These are phyloP conservation scores for Hypoxylon sp. DNA, from an alignment of 2,329 filamentous ascomycete species.

Conservation along the genomic window DNA sequence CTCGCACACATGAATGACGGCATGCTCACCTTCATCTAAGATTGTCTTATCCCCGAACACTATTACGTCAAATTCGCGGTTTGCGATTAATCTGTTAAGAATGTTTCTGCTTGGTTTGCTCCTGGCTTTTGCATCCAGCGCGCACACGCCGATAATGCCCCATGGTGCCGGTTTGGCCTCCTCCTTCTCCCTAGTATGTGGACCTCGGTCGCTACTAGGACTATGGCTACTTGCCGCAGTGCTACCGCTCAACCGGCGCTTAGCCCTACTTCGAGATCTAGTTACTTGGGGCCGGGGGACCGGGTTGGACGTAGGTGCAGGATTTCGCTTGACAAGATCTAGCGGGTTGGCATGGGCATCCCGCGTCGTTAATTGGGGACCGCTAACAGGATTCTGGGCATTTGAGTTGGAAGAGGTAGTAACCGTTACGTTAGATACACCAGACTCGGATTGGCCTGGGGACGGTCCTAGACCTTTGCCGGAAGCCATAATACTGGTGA, in stretches of 20 bases:
- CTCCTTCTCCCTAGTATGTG: slow-evolving; percentile 70
- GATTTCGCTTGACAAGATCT: slow-evolving; percentile 63
- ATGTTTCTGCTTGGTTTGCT: slow-evolving; percentile 98
- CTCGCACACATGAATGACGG: background rate
- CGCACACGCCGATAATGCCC: slow-evolving; percentile 90
- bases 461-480: slow-evolving; percentile 58
- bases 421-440: slow-evolving; percentile 67
- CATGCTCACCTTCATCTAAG: slow-evolving; percentile 81
- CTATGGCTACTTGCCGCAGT: slow-evolving; percentile 87
- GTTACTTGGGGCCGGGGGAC: slow-evolving; percentile 61
- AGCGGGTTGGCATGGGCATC: slow-evolving; percentile 60
- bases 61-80: slow-evolving; percentile 94
- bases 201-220: slow-evolving; percentile 77
- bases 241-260: slow-evolving; percentile 84
- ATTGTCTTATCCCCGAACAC: slow-evolving; percentile 99
- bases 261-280: slow-evolving; percentile 76
- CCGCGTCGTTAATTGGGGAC: slow-evolving; percentile 64
- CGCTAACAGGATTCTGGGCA: slow-evolving; percentile 59
- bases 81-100: slow-evolving; percentile 89
- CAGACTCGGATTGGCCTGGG: slow-evolving; percentile 65
- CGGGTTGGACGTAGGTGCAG: slow-evolving; percentile 52
- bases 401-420: slow-evolving; percentile 65
- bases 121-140: slow-evolving; percentile 93
- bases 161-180: slow-evolving; percentile 72
- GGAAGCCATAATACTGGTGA: slow-evolving; percentile 64